These are phyloP conservation scores for Phytophthora crassamura DNA, from an alignment of 352 stramenopile species.

Conservation along the genomic window DNA sequence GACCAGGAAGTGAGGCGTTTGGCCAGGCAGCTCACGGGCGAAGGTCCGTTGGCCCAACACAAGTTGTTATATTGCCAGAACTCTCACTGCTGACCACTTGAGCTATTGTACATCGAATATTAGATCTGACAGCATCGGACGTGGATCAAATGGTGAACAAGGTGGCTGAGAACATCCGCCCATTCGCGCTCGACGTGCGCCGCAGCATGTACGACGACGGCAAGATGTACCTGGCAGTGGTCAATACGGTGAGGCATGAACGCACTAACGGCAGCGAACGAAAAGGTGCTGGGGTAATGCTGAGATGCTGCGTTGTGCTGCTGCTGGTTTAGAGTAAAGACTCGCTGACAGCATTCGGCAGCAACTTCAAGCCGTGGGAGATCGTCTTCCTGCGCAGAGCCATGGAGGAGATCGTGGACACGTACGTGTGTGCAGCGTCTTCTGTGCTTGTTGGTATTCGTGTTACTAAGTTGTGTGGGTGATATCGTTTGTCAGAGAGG, in stretches of 20 bases:
- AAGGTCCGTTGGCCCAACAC: constrained; percentile 45
- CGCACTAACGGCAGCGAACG: neutral
- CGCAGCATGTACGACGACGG: constrained; percentile 83
- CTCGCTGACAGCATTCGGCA: constrained; percentile 72
- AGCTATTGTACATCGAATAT: neutral
- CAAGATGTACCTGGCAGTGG: constrained; percentile 81
- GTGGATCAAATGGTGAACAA: constrained; percentile 74
- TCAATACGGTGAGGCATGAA: constrained; percentile 66
- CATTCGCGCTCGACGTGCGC: constrained; percentile 78
- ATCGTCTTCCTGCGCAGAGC: constrained; percentile 86
- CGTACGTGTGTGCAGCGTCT: constrained; percentile 36
- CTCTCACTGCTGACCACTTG: neutral
- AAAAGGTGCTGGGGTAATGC: too few relatives aligned
- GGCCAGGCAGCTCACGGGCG: constrained; percentile 64
- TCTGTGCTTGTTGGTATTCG: neutral
- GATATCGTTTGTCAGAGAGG: constrained; percentile 44
- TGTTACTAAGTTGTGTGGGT: constrained; percentile 1
- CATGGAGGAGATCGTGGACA: constrained; percentile 83
- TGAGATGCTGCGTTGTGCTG: neutral
- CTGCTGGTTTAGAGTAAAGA: constrained; percentile 66
- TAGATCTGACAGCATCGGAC: constrained; percentile 59
- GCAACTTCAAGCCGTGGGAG: constrained; percentile 84
- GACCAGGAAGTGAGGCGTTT: constrained; percentile 63
- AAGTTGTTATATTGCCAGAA: neutral
- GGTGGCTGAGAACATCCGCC: constrained; percentile 61